A percentile compares a stretch with the other conserved stretches of the same genome.
Conservation (phyloP, 495 filamentous ascomycete species). For the Pyronema omphalodes region DNA sequence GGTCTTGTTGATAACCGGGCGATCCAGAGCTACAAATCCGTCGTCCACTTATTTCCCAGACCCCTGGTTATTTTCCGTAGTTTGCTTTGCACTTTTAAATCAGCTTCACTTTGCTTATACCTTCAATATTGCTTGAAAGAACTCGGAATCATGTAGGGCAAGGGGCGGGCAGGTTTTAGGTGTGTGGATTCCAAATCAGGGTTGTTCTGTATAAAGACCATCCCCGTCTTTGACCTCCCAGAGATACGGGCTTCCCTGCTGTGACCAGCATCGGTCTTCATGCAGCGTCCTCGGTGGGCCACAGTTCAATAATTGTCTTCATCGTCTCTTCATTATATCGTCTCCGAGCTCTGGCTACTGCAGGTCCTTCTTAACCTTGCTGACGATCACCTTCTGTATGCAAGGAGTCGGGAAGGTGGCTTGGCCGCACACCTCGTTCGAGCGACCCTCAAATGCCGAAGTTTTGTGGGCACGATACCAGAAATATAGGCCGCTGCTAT, state of each 20-base stretch:
- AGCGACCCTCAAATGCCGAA: constrained; percentile 18
- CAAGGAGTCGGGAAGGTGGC: constrained; percentile 18
- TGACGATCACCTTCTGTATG: constrained; percentile 18
- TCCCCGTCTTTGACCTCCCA: background rate
- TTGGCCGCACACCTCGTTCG: constrained; percentile 11
- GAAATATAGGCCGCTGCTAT: constrained; percentile 16
- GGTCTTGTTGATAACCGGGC: too few species aligned
- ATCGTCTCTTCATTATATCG: background rate
- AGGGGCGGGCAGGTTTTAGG: background rate
- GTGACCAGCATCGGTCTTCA: background rate
- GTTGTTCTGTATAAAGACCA: background rate
- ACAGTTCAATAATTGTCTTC: background rate
- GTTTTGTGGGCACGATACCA: constrained; percentile 8
- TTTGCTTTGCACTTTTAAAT: too few species aligned
- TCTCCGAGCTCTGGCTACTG: constrained; percentile 5
- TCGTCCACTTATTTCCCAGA: too few species aligned
- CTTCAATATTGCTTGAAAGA: too few species aligned
- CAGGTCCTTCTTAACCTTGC: constrained; percentile 12
- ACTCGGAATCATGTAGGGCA: background rate
- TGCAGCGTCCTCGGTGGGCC: background rate
- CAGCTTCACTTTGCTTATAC: too few species aligned
- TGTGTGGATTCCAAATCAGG: background rate
- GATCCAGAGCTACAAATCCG: too few species aligned
- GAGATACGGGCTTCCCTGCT: background rate
- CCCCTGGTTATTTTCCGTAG: too few species aligned